These are phyloP conservation scores for Termitomyces sp. DNA, from an alignment of 768 basidiomycete genomes.

Conservation along the genomic window DNA sequence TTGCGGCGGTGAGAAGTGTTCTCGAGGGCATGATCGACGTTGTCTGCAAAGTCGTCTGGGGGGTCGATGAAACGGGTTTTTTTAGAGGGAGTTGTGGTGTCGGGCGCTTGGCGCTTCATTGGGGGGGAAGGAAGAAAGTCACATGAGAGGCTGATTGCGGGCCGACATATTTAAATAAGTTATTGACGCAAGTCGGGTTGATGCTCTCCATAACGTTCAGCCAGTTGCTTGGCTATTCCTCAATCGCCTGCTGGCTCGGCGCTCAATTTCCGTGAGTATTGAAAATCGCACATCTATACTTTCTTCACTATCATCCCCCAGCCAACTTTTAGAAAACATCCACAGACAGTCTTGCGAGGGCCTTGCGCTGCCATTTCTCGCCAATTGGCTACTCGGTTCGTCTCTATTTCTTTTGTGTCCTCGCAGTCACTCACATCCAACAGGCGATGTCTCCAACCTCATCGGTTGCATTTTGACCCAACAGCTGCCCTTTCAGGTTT, in stretches of 20 bases:
- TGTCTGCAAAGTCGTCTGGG: conserved; percentile 73
- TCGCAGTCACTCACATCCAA: not conserved
- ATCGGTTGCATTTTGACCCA: conserved; percentile 87
- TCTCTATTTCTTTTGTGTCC: conserved; percentile 3
- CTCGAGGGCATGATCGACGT: conserved; percentile 74
- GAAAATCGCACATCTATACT: no score
- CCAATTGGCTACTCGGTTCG: conserved; percentile 89
- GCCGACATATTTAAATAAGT: no score
- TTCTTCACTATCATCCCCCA: conserved; percentile 19
- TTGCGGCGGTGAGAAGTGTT: conserved; percentile 56
- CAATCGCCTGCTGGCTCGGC: conserved; percentile 76
- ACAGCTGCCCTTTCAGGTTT: conserved; percentile 91
- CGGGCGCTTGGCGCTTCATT: conserved; percentile 29
- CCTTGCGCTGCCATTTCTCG: conserved; percentile 87
- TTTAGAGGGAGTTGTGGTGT: conserved; percentile 30
- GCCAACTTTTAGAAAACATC: conserved; percentile 81
- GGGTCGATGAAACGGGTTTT: conserved; percentile 80
- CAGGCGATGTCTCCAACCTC: conserved; percentile 91
- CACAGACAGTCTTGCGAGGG: conserved; percentile 77
- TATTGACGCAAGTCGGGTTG: no score
- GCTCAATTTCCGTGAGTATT: conserved; percentile 80
- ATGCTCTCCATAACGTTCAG: conserved; percentile 39
- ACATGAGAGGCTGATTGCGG: not conserved
- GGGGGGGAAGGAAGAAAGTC: no score
- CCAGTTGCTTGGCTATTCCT: conserved; percentile 62